These are phyloP conservation scores for Linum trigynum DNA, from an alignment of 345 rosid genomes.

Conservation along the genomic window DNA sequence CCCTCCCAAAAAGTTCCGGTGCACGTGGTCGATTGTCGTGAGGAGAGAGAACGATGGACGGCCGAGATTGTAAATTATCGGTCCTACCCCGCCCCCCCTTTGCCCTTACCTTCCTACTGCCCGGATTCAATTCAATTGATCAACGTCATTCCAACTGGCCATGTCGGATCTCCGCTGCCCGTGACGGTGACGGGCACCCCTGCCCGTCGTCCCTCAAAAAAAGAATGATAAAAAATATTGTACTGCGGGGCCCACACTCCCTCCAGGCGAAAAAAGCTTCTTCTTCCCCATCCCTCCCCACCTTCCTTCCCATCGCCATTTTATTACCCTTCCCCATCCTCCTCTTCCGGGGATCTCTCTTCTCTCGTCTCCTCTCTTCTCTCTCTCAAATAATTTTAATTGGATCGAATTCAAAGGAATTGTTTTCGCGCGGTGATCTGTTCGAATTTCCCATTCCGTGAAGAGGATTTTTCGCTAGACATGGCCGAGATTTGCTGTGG, in stretches of 20 bases:
- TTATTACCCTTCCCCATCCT: background rate
- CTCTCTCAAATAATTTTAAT: background rate
- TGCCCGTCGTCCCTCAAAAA: background rate
- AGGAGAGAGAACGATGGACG: background rate
- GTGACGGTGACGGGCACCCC: constrained; percentile 30
- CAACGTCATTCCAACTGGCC: background rate
- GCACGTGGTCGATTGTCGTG: background rate
- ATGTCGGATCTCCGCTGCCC: constrained; percentile 15
- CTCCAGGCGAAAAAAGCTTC: too few relatives aligned
- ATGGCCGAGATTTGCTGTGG: constrained; percentile 65
- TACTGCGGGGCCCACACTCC: too few relatives aligned
- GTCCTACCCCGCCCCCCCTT: background rate
- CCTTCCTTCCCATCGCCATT: background rate
- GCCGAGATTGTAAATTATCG: background rate
- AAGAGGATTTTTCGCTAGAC: background rate
- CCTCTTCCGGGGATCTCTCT: background rate
- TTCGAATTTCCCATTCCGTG: background rate
- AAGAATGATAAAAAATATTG: background rate
- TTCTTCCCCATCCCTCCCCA: background rate
- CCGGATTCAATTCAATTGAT: too few relatives aligned
- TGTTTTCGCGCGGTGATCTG: background rate
- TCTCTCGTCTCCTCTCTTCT: background rate
- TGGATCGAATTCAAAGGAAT: background rate
- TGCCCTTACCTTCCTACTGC: background rate
- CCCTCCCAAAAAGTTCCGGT: background rate